These are phyloP conservation scores for Spergularia azorica DNA, from an alignment of 179 eudicot genomes.

Conservation along the genomic window DNA sequence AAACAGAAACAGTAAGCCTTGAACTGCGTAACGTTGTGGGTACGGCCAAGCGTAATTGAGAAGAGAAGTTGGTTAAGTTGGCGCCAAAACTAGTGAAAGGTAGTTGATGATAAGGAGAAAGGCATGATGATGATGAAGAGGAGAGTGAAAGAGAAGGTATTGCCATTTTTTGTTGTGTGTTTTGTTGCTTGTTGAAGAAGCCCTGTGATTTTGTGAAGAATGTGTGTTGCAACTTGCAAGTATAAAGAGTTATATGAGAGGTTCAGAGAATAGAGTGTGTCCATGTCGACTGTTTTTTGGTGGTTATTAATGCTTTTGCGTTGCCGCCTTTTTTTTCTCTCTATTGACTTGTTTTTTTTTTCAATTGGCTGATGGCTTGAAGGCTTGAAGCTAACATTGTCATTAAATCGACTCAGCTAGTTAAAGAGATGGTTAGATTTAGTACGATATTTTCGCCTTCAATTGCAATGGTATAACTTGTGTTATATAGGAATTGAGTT, in stretches of 20 bases:
- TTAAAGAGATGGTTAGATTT: no score
- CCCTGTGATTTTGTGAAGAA: neutral
- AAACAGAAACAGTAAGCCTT: conserved; percentile 29
- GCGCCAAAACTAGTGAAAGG: conserved; percentile 24
- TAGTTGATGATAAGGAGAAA: conserved; percentile 37
- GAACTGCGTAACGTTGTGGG: conserved; percentile 23
- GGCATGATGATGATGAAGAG: conserved; percentile 20
- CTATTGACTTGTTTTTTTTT: no score
- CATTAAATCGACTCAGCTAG: no score
- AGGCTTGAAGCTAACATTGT: no score
- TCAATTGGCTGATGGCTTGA: no score
- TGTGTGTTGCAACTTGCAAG: no score
- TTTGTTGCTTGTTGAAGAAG: neutral
- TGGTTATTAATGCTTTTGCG: conserved; percentile 36
- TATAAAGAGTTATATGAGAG: neutral
- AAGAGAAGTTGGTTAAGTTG: conserved; percentile 25
- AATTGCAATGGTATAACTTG: no score
- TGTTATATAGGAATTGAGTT: no score
- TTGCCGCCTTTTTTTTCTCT: conserved; percentile 34
- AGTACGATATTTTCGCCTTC: no score
- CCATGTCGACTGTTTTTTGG: conserved; percentile 11
- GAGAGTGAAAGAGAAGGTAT: conserved; percentile 41
- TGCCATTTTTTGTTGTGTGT: conserved; percentile 31
- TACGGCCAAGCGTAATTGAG: conserved; percentile 9
- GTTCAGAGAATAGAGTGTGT: neutral